A percentile compares a stretch with the other conserved stretches of the same genome.
Evolutionary conservation across 495 filamentous ascomycete genomes (phyloP).

Genomic region (Cladorrhinum samala): DNA sequence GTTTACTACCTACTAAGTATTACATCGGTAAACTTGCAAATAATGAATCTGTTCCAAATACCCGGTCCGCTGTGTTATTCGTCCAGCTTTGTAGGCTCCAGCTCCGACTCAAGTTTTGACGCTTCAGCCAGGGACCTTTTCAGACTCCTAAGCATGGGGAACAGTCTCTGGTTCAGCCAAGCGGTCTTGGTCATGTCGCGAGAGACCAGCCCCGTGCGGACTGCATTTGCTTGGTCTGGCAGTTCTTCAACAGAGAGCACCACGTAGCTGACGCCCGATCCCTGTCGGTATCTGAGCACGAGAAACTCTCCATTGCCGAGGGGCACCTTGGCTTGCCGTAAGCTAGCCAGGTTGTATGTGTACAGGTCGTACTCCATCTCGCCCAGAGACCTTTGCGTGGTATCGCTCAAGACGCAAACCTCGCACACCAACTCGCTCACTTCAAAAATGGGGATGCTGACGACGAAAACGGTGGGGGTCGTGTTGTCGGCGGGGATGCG

Average conservation of each 20-base stretch:
- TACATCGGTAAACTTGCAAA: too few species aligned
- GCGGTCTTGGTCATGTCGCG: neutral
- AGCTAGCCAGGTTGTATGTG: neutral
- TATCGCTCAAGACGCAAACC: neutral
- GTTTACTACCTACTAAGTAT: too few species aligned
- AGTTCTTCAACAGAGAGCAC: neutral
- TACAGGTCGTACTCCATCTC: neutral
- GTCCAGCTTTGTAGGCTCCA: too few species aligned
- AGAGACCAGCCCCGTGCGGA: neutral
- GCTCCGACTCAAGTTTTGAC: too few species aligned
- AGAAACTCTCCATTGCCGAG: neutral
- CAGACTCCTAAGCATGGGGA: neutral
- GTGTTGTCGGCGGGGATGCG: neutral
- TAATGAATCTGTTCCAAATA: too few species aligned
- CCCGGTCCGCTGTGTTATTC: too few species aligned
- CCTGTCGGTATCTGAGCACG: neutral
- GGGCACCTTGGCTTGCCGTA: neutral
- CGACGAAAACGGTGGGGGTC: neutral
- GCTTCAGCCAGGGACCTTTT: too few species aligned
- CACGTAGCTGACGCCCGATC: neutral
- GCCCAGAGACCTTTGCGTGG: neutral
- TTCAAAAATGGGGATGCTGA: neutral
- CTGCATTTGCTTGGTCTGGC: neutral
- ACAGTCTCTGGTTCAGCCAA: neutral
- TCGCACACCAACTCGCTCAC: neutral